These are phyloP conservation scores for Leccinum pellstonianum DNA, from an alignment of 768 basidiomycete species.

Conservation along the genomic window DNA sequence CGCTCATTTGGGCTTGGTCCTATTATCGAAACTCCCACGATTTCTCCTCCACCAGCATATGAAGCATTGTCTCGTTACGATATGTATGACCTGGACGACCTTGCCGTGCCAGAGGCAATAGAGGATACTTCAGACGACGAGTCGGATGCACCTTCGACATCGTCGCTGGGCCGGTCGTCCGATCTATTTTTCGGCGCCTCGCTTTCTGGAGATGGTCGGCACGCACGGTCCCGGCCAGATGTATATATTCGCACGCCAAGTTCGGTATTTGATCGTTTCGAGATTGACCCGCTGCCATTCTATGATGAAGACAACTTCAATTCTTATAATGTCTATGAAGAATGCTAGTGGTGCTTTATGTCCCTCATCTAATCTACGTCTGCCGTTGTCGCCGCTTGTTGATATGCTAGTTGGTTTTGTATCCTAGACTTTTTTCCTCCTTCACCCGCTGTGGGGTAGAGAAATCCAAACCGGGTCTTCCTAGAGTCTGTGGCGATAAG, in stretches of 20 bases:
- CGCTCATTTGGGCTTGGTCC: conserved; percentile 51
- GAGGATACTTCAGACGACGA: conserved; percentile 86
- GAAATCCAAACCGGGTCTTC: not conserved
- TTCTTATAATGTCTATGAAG: conserved; percentile 56
- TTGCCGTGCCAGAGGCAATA: conserved; percentile 75
- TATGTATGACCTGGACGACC: conserved; percentile 63
- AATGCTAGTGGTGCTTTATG: conserved; percentile 50
- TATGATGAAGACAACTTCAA: conserved; percentile 47
- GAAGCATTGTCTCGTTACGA: conserved; percentile 65
- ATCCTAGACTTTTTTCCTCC: conserved; percentile 17
- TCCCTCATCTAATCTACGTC: conserved; percentile 30
- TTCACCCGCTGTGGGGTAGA: not conserved
- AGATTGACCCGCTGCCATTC: conserved; percentile 72
- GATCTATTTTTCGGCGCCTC: conserved; percentile 52
- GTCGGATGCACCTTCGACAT: conserved; percentile 67
- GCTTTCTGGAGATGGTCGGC: conserved; percentile 50
- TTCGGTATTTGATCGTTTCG: conserved; percentile 62
- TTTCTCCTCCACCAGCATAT: conserved; percentile 37
- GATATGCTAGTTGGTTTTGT: conserved; percentile 33
- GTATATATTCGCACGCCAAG: conserved; percentile 62
- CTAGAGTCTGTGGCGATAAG: conserved; percentile 15
- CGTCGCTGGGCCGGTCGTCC: conserved; percentile 58
- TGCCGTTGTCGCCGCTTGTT: conserved; percentile 22
- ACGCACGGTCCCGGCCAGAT: conserved; percentile 48
- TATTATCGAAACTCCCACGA: conserved; percentile 41